A percentile compares a stretch with the other conserved stretches of the same genome.
These are phyloP conservation scores for Chytriomyces confervae DNA, from an alignment of 192 early-diverging fungal species.

Conservation along the genomic window DNA sequence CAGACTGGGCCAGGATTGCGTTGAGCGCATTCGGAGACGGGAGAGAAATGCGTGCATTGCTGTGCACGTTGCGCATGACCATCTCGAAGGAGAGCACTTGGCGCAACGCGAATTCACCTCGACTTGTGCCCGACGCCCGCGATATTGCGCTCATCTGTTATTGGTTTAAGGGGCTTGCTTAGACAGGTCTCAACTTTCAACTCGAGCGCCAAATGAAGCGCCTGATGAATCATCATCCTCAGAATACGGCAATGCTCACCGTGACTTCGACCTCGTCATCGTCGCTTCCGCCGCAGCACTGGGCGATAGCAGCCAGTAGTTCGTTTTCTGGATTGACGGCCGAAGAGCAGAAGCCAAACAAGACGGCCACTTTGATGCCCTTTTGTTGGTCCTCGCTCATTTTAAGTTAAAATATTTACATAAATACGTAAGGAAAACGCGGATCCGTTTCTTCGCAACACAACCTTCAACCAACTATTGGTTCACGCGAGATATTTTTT, in stretches of 20 bases:
- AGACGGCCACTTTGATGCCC: conserved; percentile 19
- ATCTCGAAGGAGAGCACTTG: conserved; percentile 42
- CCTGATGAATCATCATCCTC: background rate
- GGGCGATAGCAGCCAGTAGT: conserved; percentile 17
- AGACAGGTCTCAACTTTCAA: background rate
- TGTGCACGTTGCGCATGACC: no score
- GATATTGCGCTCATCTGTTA: conserved; percentile 49
- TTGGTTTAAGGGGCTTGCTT: no score
- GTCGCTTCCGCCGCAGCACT: background rate
- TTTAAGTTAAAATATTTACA: no score
- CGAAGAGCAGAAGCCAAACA: conserved; percentile 14
- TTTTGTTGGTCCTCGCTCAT: no score
- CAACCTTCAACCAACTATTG: no score
- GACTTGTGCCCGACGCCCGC: conserved; percentile 38
- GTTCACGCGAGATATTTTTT: no score
- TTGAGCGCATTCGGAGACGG: conserved; percentile 30
- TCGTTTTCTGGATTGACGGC: conserved; percentile 3
- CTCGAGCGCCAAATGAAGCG: background rate
- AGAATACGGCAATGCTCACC: background rate
- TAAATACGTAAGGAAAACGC: background rate
- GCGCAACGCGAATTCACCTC: conserved; percentile 39
- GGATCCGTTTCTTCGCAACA: background rate
- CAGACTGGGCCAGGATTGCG: conserved; percentile 26
- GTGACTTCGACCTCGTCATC: conserved; percentile 4
- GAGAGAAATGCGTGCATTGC: background rate